phyloP scores from a whole-genome alignment of 2,329 filamentous ascomycete genomes.

The Septoria petroselini region DNA sequence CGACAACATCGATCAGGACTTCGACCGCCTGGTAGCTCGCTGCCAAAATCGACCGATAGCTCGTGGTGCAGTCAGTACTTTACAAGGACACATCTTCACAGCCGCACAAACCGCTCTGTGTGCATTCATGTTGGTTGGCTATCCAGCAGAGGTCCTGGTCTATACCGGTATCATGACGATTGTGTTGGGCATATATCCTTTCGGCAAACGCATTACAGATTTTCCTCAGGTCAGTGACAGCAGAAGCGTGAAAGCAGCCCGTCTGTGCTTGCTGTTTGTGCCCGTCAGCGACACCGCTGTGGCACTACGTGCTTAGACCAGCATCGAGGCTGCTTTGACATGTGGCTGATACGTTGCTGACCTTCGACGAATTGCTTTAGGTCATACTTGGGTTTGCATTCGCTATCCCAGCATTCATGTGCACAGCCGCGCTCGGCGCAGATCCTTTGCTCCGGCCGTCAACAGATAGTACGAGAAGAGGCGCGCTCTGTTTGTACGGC shows the following conservation, averaged over 20 bases:
- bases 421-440: conserved; percentile 10
- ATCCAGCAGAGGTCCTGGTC: neutral
- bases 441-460: conserved; percentile 10
- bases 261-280: no score
- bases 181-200: conserved; percentile 15
- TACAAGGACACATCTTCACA: conserved; percentile 15
- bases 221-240: conserved; percentile 21
- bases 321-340: no score
- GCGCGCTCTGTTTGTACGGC: conserved; percentile 12
- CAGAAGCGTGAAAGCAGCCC: no score
- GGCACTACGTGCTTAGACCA: no score
- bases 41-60: conserved; percentile 17
- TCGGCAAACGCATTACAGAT: conserved; percentile 18
- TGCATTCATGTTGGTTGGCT: conserved; percentile 6
- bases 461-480: conserved; percentile 1
- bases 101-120: conserved; percentile 10
- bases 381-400: conserved; percentile 19
- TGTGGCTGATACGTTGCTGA: no score
- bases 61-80: conserved; percentile 16
- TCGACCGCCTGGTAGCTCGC: conserved; percentile 14
- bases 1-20: conserved; percentile 20
- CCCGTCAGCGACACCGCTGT: no score
- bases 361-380: no score
- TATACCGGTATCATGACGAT: conserved; percentile 13
- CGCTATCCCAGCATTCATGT: conserved; percentile 19